Percentiles rank a stretch among this genome's conserved stretches.
phyloP scores from a whole-genome alignment of 768 basidiomycete species.

The Saitozyma sp. region DNA sequence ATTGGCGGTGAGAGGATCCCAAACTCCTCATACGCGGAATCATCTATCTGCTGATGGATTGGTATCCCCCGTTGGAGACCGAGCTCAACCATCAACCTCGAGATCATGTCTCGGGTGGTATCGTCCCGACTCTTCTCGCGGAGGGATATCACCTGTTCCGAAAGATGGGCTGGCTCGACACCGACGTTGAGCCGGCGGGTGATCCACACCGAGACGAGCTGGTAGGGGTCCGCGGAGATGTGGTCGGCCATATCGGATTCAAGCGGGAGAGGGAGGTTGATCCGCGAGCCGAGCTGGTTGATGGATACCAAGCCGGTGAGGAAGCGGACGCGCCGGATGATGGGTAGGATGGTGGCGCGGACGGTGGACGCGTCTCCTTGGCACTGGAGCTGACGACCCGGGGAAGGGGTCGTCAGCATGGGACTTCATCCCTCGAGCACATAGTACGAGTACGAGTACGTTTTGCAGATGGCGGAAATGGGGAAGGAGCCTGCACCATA shows the following conservation, averaged over 20 bases:
- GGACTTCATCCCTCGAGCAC: neutral
- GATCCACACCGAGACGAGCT: slow-evolving; percentile 12
- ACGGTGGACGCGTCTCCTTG: slow-evolving; percentile 12
- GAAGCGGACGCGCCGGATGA: slow-evolving; percentile 32
- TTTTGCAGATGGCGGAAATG: too few relatives aligned
- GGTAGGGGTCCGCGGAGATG: neutral
- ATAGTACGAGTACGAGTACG: too few relatives aligned
- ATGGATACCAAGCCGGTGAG: slow-evolving; percentile 30
- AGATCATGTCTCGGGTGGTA: too few relatives aligned
- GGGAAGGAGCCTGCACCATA: too few relatives aligned
- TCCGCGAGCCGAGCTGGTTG: slow-evolving; percentile 28
- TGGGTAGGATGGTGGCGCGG: slow-evolving; percentile 18
- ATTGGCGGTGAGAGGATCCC: too few relatives aligned
- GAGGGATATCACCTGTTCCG: too few relatives aligned
- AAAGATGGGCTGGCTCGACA: neutral
- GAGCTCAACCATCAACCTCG: too few relatives aligned
- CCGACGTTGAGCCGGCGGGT: slow-evolving; percentile 13
- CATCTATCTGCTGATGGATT: too few relatives aligned
- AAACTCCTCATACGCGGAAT: too few relatives aligned
- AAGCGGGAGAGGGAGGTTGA: slow-evolving; percentile 13
- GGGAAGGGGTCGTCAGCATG: slow-evolving; percentile 7
- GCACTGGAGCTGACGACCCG: slow-evolving; percentile 24
- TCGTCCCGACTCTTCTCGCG: too few relatives aligned
- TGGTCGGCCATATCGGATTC: neutral
- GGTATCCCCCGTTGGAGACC: too few relatives aligned